Conservation (phyloP, 2,329 filamentous ascomycete species). For the Fusarium albosuccineum region DNA sequence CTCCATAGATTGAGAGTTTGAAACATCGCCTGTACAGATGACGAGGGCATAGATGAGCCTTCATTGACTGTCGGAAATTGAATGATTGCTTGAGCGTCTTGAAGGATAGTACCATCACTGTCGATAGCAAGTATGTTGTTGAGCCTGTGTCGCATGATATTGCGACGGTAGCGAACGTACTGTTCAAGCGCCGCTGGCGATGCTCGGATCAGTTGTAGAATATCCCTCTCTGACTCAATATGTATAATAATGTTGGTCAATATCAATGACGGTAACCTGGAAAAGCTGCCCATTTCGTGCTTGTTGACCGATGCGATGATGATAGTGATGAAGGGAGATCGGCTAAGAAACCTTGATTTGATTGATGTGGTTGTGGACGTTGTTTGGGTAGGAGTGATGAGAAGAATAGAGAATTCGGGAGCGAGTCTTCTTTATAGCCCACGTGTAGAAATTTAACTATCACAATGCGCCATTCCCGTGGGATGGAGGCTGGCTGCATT, state of each 20-base stretch:
- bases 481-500: too few relatives aligned
- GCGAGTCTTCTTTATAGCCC: too few relatives aligned
- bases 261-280: neutral
- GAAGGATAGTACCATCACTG: neutral
- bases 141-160: neutral
- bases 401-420: too few relatives aligned
- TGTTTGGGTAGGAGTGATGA: too few relatives aligned
- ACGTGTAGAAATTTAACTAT: too few relatives aligned
- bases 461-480: too few relatives aligned
- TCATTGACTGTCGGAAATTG: neutral
- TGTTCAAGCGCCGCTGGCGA: conserved; percentile 7
- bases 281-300: conserved; percentile 7
- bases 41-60: too few relatives aligned
- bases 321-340: too few relatives aligned
- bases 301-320: neutral
- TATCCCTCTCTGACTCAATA: conserved; percentile 6
- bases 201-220: conserved; percentile 3
- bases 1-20: too few relatives aligned
- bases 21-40: too few relatives aligned
- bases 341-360: too few relatives aligned
- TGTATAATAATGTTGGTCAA: neutral
- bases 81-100: conserved; percentile 6
- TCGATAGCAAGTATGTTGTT: neutral
- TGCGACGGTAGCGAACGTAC: neutral
- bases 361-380: too few relatives aligned